Evolutionary conservation across 352 stramenopile species (phyloP).

Genomic region (Pythium scleroteichum): DNA sequence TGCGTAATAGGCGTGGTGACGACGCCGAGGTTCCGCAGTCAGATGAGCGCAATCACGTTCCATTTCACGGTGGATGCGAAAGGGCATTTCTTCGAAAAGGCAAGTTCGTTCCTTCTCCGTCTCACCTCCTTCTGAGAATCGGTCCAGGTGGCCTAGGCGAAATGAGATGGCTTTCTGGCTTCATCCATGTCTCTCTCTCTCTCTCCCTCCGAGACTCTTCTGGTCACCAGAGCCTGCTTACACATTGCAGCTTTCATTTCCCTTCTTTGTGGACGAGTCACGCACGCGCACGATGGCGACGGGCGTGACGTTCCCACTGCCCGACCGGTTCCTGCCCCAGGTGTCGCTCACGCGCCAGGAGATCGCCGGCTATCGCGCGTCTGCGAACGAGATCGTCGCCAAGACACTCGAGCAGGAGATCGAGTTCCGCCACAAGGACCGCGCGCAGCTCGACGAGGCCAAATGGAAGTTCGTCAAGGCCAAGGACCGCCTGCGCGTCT

Average conservation of each 20-base stretch:
- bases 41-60: no score
- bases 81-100: no score
- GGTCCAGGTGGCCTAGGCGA: background rate
- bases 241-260: background rate
- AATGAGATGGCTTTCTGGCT: slow-evolving; percentile 7
- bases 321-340: slow-evolving; percentile 19
- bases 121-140: background rate
- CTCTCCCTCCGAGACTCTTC: background rate
- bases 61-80: no score
- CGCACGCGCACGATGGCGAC: slow-evolving; percentile 2
- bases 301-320: slow-evolving; percentile 29
- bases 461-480: slow-evolving; percentile 38
- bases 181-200: slow-evolving; percentile 3
- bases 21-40: no score
- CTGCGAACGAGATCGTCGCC: slow-evolving; percentile 43
- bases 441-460: slow-evolving; percentile 22
- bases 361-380: slow-evolving; percentile 29
- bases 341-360: slow-evolving; percentile 35
- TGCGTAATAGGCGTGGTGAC: no score
- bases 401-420: slow-evolving; percentile 52
- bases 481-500: slow-evolving; percentile 23
- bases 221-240: no score
- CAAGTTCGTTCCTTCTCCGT: no score
- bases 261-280: background rate
- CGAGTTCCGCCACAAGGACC: slow-evolving; percentile 23